Base-by-base conservation (phyloP, 2,329 filamentous ascomycete species). In the Didymella lethalis region DNA sequence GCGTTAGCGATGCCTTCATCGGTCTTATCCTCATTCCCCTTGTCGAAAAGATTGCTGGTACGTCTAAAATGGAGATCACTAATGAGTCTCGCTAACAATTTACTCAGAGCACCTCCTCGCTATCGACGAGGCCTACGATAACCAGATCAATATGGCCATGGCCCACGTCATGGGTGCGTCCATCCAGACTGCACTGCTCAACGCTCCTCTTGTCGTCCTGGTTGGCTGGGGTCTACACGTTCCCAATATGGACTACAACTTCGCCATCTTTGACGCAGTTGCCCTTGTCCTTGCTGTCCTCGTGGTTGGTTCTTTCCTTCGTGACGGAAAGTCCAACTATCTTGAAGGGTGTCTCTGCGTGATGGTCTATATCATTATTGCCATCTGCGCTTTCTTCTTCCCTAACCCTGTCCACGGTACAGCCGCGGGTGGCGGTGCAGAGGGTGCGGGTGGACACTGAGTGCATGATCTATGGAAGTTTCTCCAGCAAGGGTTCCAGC, bases 271-370 rank as follows among this genome's bases (percentile, higher is more conserved):
- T 81, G 92, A 96, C 79, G 85, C 96, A 20, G 85, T 90, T 56
- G 84, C 96, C 63, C 81, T 97, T 8, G 87, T 97, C 56, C 83
- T 97, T 25, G 87, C 91, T 28, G 94, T 97, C 68, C 82, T 97
- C 41, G 92, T 93, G 0, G 91, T 96, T 2, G 92, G 93, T 1
- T 91, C 92, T 62, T 96, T 97, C 78, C 79, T 97, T 54, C 84
- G 92, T 48, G 93, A 97, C 73, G 88, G 91, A 65, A 94, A 95
- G 82, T 92, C 88, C 61, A 96, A 97, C 73, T 97, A 96, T 71
- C 84, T 97, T 4, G 93, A 97, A 76, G 93, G 93, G 2, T 85
- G 87, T 25, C 83, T 97, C 18, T 91, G 92, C 64, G 86, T 97
- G 18, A 84, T 90, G 51, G 83, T 87, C 11, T 89, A 89, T 69